A percentile compares a stretch with the other conserved stretches of the same genome.
phyloP scores from a whole-genome alignment of 441 rosid species.

The Gossypium davidsonii region DNA sequence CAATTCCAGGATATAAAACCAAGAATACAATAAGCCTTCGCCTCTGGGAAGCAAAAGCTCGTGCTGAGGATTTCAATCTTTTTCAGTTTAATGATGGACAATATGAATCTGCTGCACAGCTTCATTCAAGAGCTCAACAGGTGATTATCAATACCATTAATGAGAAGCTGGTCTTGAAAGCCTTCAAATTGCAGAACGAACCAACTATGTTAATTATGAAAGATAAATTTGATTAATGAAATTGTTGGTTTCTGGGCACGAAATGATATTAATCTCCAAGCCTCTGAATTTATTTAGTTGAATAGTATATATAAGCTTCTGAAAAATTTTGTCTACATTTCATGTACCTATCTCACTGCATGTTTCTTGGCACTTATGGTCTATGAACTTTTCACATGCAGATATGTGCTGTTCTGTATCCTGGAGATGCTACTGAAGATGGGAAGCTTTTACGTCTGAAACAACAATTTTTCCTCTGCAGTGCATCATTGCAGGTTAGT shows the following conservation, averaged over 20 bases:
- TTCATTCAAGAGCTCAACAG: conserved; percentile 86
- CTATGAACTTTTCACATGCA: conserved; percentile 23
- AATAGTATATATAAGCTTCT: not conserved
- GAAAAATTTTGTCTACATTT: not conserved
- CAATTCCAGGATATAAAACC: conserved; percentile 94
- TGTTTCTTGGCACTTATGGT: conserved; percentile 11
- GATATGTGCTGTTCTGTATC: conserved; percentile 97
- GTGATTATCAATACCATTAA: conserved; percentile 28
- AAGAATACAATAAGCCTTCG: conserved; percentile 97
- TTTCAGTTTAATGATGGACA: conserved; percentile 94
- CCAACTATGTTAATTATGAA: not conserved
- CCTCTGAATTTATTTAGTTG: not conserved
- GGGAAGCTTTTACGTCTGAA: conserved; percentile 95
- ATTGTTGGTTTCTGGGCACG: not conserved
- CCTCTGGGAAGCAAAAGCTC: conserved; percentile 94
- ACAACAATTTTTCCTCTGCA: conserved; percentile 94
- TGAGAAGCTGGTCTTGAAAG: not conserved
- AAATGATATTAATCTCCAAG: not conserved
- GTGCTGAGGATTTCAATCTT: conserved; percentile 68
- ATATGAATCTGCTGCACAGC: conserved; percentile 84
- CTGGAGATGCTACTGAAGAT: conserved; percentile 93
- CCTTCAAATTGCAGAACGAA: not conserved
- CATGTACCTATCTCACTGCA: not conserved
- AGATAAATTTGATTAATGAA: conserved; percentile 2
- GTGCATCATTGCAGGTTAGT: conserved; percentile 97